A percentile compares a stretch with the other conserved stretches of the same genome.
Conservation (phyloP, 108 stramenopile genomes). For the Cyclotella kingstonii region DNA sequence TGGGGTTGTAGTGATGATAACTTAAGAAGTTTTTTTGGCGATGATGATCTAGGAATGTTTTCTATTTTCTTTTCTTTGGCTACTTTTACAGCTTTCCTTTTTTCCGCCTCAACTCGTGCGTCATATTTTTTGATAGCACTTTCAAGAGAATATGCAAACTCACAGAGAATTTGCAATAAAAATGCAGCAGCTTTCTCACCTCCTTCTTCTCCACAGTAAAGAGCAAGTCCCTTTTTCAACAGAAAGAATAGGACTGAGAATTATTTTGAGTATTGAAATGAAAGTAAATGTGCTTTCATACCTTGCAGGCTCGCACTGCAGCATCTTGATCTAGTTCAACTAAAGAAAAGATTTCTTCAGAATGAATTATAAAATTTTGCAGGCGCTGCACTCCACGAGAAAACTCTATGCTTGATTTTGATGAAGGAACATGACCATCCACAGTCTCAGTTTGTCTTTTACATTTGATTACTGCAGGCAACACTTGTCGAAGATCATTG, state of each 20-base stretch:
- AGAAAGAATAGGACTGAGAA: no score
- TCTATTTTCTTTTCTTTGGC: slow-evolving; percentile 34
- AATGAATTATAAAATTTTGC: slow-evolving; percentile 59
- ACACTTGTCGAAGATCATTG: slow-evolving; percentile 36
- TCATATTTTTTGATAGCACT: slow-evolving; percentile 73
- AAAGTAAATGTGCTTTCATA: neutral
- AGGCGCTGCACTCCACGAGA: slow-evolving; percentile 56
- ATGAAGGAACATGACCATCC: neutral
- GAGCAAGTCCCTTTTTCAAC: slow-evolving; percentile 65
- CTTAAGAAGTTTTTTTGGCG: slow-evolving; percentile 19
- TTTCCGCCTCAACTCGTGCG: slow-evolving; percentile 43
- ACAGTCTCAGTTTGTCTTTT: slow-evolving; percentile 14
- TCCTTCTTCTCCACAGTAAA: slow-evolving; percentile 79
- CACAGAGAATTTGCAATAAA: slow-evolving; percentile 65
- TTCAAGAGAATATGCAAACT: slow-evolving; percentile 63
- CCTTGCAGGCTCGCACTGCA: slow-evolving; percentile 67
- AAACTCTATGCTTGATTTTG: slow-evolving; percentile 11
- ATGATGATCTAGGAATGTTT: slow-evolving; percentile 7
- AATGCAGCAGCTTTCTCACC: slow-evolving; percentile 55
- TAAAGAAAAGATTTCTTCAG: slow-evolving; percentile 34
- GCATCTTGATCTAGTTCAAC: slow-evolving; percentile 49
- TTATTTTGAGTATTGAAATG: neutral
- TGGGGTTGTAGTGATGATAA: slow-evolving; percentile 25
- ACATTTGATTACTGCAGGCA: slow-evolving; percentile 45
- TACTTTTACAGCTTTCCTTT: slow-evolving; percentile 40